Percentiles rank a stretch among this genome's conserved stretches.
phyloP scores from a whole-genome alignment of 75 land plant species.

The Selaginella moellendorffii region DNA sequence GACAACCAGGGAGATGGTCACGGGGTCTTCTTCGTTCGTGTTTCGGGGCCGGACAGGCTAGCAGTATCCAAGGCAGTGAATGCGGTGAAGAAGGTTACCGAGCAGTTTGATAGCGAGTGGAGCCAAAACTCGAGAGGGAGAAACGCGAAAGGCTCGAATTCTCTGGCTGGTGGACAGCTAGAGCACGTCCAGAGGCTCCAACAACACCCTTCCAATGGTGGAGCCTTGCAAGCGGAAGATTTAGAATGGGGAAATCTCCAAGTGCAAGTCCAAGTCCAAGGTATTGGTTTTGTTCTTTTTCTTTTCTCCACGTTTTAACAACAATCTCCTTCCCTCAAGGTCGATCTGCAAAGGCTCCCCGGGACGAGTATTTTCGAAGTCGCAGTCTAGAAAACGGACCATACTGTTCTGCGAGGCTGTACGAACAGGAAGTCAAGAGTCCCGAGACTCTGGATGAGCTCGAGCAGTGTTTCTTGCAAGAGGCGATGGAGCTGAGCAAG shows the following conservation, averaged over 20 bases:
- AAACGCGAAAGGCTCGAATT: too few relatives aligned
- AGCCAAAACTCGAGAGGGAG: constrained; percentile 12
- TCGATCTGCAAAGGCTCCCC: not conserved
- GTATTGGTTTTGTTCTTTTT: too few relatives aligned
- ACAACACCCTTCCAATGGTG: too few relatives aligned
- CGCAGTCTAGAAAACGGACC: not conserved
- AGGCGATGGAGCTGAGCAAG: constrained; percentile 59
- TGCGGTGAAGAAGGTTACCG: constrained; percentile 72
- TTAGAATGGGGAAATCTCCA: too few relatives aligned
- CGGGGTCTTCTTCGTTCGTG: constrained; percentile 64
- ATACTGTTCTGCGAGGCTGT: not conserved
- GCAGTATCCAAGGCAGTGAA: constrained; percentile 68
- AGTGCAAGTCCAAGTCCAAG: too few relatives aligned
- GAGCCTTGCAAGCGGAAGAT: too few relatives aligned
- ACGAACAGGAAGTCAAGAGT: not conserved
- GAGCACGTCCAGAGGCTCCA: too few relatives aligned
- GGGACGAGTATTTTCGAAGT: not conserved
- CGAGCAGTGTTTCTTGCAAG: constrained; percentile 59
- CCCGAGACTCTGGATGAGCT: constrained; percentile 56
- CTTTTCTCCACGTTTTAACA: too few relatives aligned
- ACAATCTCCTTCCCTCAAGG: too few relatives aligned
- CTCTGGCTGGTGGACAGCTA: too few relatives aligned
- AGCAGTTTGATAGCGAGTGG: constrained; percentile 50
- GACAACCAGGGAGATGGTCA: constrained; percentile 30
- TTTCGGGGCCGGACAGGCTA: constrained; percentile 65